These are phyloP conservation scores for Colletotrichum lini DNA, from an alignment of 2,329 filamentous ascomycete genomes.

Conservation along the genomic window DNA sequence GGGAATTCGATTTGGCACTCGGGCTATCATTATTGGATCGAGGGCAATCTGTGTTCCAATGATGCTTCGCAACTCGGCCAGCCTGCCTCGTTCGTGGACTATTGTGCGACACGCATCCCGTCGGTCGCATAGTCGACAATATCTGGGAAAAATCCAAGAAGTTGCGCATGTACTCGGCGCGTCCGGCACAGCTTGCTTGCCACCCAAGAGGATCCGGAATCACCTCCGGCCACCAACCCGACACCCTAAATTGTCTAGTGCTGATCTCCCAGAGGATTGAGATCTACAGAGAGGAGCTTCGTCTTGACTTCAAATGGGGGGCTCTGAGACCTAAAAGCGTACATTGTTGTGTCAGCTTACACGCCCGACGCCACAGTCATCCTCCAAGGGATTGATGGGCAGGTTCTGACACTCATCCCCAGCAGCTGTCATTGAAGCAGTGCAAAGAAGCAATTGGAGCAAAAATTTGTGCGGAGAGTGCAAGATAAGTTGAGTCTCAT, in stretches of 20 bases:
- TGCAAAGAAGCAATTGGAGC: neutral
- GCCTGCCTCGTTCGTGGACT: too few relatives aligned
- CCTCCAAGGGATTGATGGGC: neutral
- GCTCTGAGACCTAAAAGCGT: neutral
- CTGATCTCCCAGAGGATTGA: conserved; percentile 13
- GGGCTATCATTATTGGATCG: neutral
- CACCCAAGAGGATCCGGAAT: neutral
- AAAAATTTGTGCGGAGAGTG: too few relatives aligned
- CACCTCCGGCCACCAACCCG: neutral
- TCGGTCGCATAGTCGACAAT: neutral
- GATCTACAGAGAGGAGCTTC: neutral
- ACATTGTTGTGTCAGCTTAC: conserved; percentile 18
- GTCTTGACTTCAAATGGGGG: neutral
- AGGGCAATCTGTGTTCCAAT: neutral
- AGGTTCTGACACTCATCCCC: neutral
- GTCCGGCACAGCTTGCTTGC: neutral
- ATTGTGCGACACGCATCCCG: too few relatives aligned
- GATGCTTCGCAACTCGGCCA: too few relatives aligned
- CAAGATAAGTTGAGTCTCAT: too few relatives aligned
- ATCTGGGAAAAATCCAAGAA: neutral
- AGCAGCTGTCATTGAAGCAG: neutral
- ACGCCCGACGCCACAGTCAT: neutral
- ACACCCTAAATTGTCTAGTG: conserved; percentile 7
- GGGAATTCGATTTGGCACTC: conserved; percentile 19
- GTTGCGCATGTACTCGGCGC: neutral